Evolutionary conservation across 495 filamentous ascomycete genomes (phyloP).

Genomic region (Neurospora sp.): DNA sequence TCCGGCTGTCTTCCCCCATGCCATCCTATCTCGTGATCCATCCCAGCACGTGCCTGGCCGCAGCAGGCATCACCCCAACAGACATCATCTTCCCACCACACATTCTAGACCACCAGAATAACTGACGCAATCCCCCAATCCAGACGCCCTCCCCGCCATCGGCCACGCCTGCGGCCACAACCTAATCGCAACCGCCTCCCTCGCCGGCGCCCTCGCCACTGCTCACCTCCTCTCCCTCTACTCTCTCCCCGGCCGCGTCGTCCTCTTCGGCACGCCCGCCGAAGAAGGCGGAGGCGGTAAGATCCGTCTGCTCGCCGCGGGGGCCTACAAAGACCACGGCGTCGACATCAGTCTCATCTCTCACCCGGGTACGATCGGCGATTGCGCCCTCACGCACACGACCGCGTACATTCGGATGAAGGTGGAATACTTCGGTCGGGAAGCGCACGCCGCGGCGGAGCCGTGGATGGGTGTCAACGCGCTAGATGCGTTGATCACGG

Average conservation of each 20-base stretch:
- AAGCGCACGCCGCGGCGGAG: slow-evolving; percentile 48
- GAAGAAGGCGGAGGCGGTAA: slow-evolving; percentile 60
- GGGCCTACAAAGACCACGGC: slow-evolving; percentile 45
- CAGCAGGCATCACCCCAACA: not conserved
- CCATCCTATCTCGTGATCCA: too few relatives aligned
- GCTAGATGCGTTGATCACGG: slow-evolving; percentile 48
- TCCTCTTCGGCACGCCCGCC: slow-evolving; percentile 59
- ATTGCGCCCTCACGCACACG: slow-evolving; percentile 37
- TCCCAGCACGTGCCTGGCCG: not conserved
- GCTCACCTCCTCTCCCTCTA: slow-evolving; percentile 37
- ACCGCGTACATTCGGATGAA: slow-evolving; percentile 38
- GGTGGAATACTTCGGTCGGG: slow-evolving; percentile 41
- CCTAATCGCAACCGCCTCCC: slow-evolving; percentile 53
- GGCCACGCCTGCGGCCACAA: slow-evolving; percentile 65
- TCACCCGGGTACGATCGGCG: slow-evolving; percentile 38
- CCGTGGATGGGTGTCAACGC: slow-evolving; percentile 58
- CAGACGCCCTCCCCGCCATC: slow-evolving; percentile 47
- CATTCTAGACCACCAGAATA: not conserved
- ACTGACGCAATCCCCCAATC: not conserved
- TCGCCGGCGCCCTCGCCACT: slow-evolving; percentile 50
- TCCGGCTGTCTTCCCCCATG: too few relatives aligned
- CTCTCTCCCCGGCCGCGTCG: slow-evolving; percentile 43
- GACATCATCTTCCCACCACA: too few relatives aligned
- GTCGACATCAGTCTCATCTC: slow-evolving; percentile 60
- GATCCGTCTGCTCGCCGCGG: slow-evolving; percentile 50